These are phyloP conservation scores for Panicum hallii DNA, from an alignment of 202 grass and related monocot genomes.

Conservation along the genomic window DNA sequence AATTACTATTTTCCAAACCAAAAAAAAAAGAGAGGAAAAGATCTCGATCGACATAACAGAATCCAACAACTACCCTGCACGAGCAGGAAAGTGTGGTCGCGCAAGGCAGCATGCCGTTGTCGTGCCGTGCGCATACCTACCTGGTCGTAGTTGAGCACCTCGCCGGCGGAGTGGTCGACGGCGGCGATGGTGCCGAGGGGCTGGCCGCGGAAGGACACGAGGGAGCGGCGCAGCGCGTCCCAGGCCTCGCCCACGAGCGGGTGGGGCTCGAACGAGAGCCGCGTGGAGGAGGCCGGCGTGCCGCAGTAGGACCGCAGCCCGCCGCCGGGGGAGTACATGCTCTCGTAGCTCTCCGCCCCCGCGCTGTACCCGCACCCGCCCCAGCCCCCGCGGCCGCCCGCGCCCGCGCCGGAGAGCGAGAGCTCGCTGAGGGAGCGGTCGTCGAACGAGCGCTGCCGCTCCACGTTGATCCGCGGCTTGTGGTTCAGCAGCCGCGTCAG, in stretches of 20 bases:
- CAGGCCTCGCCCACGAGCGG: constrained; percentile 86
- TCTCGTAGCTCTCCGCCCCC: constrained; percentile 64
- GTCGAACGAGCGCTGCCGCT: constrained; percentile 91
- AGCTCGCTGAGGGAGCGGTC: constrained; percentile 77
- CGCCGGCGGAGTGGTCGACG: constrained; percentile 79
- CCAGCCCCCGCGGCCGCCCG: constrained; percentile 33
- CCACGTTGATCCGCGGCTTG: constrained; percentile 83
- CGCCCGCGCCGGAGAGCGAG: constrained; percentile 52
- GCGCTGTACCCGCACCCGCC: neutral
- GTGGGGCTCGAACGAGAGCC: constrained; percentile 86
- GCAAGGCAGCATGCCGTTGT: constrained; percentile 24
- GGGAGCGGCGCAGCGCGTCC: constrained; percentile 78
- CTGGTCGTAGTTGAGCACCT: constrained; percentile 97
- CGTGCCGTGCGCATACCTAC: constrained; percentile 23
- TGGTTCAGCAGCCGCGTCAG: constrained; percentile 77
- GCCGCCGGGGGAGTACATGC: constrained; percentile 75
- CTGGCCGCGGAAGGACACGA: constrained; percentile 75
- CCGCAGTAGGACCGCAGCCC: constrained; percentile 58
- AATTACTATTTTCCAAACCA: no score
- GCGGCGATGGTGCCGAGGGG: constrained; percentile 93
- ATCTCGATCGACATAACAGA: constrained; percentile 6
- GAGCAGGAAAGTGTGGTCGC: constrained; percentile 23
- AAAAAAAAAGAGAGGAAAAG: neutral
- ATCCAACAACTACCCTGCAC: constrained; percentile 20
- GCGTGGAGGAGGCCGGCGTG: constrained; percentile 69